These are phyloP conservation scores for Polytolypa hystricis DNA, from an alignment of 2,329 filamentous ascomycete species.

Conservation along the genomic window DNA sequence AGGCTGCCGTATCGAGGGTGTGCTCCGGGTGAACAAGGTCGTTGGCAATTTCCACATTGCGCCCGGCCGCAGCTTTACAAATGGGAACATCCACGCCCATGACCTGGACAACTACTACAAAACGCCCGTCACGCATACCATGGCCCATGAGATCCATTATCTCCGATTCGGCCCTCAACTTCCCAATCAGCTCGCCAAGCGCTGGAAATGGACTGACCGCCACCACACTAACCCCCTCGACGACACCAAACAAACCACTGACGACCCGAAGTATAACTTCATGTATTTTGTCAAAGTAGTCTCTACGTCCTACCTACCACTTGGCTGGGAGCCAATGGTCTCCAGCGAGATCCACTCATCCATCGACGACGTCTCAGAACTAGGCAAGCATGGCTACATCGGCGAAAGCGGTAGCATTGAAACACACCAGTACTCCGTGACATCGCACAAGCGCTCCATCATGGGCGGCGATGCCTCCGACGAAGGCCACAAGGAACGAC, in stretches of 20 bases:
- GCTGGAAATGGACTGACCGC: constrained; percentile 71
- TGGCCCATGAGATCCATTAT: constrained; percentile 78
- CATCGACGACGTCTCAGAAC: constrained; percentile 44
- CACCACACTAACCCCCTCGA: constrained; percentile 82
- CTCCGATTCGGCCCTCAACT: constrained; percentile 89
- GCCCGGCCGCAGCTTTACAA: constrained; percentile 89
- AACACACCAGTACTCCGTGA: constrained; percentile 97
- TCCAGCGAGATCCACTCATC: constrained; percentile 27
- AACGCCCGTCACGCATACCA: constrained; percentile 63
- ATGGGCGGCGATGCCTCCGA: constrained; percentile 70
- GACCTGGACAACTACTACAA: constrained; percentile 94
- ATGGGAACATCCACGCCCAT: constrained; percentile 93
- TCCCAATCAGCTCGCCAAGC: constrained; percentile 54
- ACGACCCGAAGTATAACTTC: constrained; percentile 81
- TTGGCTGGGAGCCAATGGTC: constrained; percentile 67
- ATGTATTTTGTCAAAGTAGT: constrained; percentile 99
- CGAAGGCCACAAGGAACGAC: constrained; percentile 82
- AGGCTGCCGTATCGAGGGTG: constrained; percentile 88
- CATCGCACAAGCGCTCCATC: constrained; percentile 85
- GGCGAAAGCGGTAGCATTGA: constrained; percentile 70
- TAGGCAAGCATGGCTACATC: constrained; percentile 60
- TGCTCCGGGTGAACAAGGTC: constrained; percentile 93
- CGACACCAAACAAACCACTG: constrained; percentile 60
- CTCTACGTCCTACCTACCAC: constrained; percentile 82
- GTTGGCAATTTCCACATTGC: constrained; percentile 98